These are phyloP conservation scores for Dichotomopilus funicola DNA, from an alignment of 2,329 filamentous ascomycete species.

Conservation along the genomic window DNA sequence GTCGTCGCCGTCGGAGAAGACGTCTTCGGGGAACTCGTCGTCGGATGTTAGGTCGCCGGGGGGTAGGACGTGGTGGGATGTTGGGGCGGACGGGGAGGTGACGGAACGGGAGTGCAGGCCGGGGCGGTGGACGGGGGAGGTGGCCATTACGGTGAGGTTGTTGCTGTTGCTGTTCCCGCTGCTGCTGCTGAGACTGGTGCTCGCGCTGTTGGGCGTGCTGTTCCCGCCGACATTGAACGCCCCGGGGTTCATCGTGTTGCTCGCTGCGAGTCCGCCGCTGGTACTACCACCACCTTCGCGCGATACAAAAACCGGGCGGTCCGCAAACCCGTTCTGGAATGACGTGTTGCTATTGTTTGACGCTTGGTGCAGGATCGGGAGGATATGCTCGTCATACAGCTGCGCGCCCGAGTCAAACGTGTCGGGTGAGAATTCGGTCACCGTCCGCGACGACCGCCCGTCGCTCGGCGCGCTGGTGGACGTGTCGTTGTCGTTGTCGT, in stretches of 20 bases:
- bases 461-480: conserved; percentile 52
- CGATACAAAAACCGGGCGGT: conserved; percentile 56
- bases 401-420: conserved; percentile 69
- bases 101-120: conserved; percentile 74
- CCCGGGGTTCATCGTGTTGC: conserved; percentile 56
- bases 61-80: conserved; percentile 41
- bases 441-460: conserved; percentile 53
- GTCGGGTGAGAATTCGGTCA: conserved; percentile 59
- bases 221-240: conserved; percentile 39
- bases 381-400: conserved; percentile 86
- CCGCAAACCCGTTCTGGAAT: conserved; percentile 84
- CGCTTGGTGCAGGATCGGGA: conserved; percentile 84
- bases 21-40: conserved; percentile 61
- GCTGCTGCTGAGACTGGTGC: not conserved
- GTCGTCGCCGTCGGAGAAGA: conserved; percentile 73
- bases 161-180: not conserved
- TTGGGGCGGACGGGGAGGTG: conserved; percentile 66
- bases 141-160: conserved; percentile 16
- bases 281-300: conserved; percentile 40
- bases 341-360: conserved; percentile 68
- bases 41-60: conserved; percentile 59
- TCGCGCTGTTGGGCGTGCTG: not conserved
- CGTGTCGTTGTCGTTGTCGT: conserved; percentile 30
- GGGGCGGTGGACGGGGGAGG: conserved; percentile 45
- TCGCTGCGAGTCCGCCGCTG: not conserved